These are phyloP conservation scores for Globisporangium abappressorium DNA, from an alignment of 352 stramenopile species.

Conservation along the genomic window DNA sequence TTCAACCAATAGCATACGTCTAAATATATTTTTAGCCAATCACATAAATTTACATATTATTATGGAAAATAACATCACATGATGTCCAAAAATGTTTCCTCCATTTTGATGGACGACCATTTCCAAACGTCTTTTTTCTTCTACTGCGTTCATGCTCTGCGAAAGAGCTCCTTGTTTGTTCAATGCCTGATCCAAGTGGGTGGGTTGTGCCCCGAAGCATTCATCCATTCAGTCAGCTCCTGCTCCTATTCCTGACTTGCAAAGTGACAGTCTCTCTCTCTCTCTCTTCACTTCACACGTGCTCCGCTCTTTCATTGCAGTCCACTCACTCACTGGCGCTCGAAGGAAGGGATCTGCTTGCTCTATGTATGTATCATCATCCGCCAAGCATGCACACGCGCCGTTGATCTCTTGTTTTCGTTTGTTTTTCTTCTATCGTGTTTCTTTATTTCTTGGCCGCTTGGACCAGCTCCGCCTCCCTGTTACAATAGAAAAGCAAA, in stretches of 20 bases:
- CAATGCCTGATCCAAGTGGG: not conserved
- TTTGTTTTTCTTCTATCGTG: constrained; percentile 3
- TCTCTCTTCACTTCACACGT: constrained; percentile 1
- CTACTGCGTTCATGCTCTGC: not conserved
- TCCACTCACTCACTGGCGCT: not conserved
- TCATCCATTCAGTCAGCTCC: not conserved
- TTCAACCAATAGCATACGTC: not conserved
- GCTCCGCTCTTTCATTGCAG: not conserved
- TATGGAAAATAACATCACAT: not conserved
- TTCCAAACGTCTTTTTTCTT: not conserved
- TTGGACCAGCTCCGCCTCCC: constrained; percentile 45
- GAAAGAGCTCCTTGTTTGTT: no score
- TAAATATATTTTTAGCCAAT: not conserved
- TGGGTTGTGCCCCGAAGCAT: not conserved
- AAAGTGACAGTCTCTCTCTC: not conserved
- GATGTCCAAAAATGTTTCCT: not conserved
- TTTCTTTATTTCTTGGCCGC: constrained; percentile 31
- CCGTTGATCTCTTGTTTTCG: not conserved
- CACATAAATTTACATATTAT: not conserved
- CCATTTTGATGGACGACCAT: not conserved
- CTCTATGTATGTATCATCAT: constrained; percentile 4
- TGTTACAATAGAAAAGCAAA: constrained; percentile 22
- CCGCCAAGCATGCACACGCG: constrained; percentile 23
- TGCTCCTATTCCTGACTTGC: not conserved
- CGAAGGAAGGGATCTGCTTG: not conserved